These are phyloP conservation scores for Colletotrichum sp. DNA, from an alignment of 2,329 filamentous ascomycete species.

Conservation along the genomic window DNA sequence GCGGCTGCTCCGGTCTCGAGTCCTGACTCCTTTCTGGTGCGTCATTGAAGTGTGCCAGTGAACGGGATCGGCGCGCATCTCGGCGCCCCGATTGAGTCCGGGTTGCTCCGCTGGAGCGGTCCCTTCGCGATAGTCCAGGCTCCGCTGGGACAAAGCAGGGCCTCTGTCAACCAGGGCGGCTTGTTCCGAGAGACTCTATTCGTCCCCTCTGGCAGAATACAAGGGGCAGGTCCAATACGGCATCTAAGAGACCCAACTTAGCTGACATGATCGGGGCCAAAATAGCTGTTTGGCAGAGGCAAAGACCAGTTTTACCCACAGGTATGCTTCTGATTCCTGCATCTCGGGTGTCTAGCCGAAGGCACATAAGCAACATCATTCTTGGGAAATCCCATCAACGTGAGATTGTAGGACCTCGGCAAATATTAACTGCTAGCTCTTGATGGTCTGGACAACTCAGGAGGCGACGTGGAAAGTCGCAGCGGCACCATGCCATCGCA, in stretches of 20 bases:
- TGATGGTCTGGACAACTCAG: not conserved
- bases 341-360: not conserved
- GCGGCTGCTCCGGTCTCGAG: not conserved
- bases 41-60: not conserved
- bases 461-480: not conserved
- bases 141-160: not conserved
- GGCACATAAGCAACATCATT: not conserved
- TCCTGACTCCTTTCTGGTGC: not conserved
- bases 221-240: not conserved
- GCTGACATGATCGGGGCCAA: fast-evolving
- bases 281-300: not conserved
- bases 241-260: not conserved
- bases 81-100: not conserved
- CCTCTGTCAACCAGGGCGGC: not conserved
- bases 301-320: not conserved
- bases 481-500: not conserved
- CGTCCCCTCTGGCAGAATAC: fast-evolving
- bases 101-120: not conserved
- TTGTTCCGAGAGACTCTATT: not conserved
- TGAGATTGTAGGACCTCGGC: not conserved
- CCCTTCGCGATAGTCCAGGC: not conserved
- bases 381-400: not conserved
- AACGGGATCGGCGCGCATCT: not conserved
- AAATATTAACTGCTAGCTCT: not conserved
- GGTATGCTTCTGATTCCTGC: fast-evolving